phyloP scores from a whole-genome alignment of 177 flowering plant species.

The Vitis hybrid region DNA sequence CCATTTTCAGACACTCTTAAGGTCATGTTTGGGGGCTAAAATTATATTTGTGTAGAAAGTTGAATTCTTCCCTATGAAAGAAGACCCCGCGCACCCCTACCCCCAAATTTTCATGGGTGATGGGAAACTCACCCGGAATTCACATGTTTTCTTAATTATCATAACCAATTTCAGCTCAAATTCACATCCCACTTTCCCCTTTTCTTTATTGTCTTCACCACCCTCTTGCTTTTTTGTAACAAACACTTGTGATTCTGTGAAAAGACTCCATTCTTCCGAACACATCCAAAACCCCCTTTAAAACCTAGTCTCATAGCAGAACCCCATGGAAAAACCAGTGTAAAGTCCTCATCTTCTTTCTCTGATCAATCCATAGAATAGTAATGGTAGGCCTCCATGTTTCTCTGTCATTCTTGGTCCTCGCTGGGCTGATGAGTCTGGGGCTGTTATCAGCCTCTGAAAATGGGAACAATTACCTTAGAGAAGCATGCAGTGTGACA shows the following conservation, averaged over 20 bases:
- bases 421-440: neutral
- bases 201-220: conserved; percentile 41
- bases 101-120: neutral
- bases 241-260: conserved; percentile 8
- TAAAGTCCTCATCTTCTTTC: neutral
- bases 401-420: neutral
- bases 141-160: conserved; percentile 24
- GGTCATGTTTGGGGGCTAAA: neutral
- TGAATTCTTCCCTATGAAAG: neutral
- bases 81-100: neutral
- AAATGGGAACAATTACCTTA: conserved; percentile 33
- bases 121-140: conserved; percentile 24
- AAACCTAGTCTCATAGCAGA: neutral
- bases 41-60: neutral
- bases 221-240: conserved; percentile 28
- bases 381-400: conserved; percentile 1
- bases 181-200: neutral
- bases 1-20: too few relatives aligned
- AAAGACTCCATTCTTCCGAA: conserved; percentile 2
- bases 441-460: neutral
- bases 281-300: conserved; percentile 7
- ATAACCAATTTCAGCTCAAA: neutral
- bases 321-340: too few relatives aligned
- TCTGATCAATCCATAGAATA: neutral
- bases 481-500: conserved; percentile 73